Conservation (phyloP, 202 grass and related monocot species). For the Hordeum pubiflorum region DNA sequence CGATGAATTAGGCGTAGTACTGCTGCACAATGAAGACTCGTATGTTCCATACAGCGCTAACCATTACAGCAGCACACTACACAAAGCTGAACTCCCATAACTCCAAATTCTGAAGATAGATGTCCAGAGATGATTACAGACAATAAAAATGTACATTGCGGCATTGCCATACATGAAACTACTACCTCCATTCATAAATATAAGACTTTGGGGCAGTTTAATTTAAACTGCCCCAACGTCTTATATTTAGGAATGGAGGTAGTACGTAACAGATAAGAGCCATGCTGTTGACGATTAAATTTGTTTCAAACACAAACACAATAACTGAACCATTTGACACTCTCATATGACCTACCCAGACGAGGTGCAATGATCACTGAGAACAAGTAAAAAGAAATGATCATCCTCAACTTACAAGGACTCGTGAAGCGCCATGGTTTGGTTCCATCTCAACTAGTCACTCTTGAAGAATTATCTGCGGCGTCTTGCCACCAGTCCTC, state of each 20-base stretch:
- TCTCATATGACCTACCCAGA: background rate
- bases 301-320: background rate
- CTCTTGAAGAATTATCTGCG: background rate
- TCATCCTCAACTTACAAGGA: background rate
- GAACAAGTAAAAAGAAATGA: background rate
- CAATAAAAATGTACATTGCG: background rate
- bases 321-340: background rate
- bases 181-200: too few relatives aligned
- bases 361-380: background rate
- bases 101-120: background rate
- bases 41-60: too few relatives aligned
- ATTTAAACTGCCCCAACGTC: too few relatives aligned
- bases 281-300: background rate
- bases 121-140: background rate
- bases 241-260: too few relatives aligned
- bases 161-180: background rate
- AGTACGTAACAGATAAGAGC: background rate
- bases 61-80: too few relatives aligned
- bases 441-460: background rate
- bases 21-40: too few relatives aligned
- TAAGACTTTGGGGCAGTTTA: too few relatives aligned
- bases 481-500: background rate
- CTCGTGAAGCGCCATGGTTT: background rate
- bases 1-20: too few relatives aligned
- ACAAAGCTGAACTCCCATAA: background rate